These are phyloP conservation scores for Albophoma yamanashiensis DNA, from an alignment of 2,329 filamentous ascomycete species.

Conservation along the genomic window DNA sequence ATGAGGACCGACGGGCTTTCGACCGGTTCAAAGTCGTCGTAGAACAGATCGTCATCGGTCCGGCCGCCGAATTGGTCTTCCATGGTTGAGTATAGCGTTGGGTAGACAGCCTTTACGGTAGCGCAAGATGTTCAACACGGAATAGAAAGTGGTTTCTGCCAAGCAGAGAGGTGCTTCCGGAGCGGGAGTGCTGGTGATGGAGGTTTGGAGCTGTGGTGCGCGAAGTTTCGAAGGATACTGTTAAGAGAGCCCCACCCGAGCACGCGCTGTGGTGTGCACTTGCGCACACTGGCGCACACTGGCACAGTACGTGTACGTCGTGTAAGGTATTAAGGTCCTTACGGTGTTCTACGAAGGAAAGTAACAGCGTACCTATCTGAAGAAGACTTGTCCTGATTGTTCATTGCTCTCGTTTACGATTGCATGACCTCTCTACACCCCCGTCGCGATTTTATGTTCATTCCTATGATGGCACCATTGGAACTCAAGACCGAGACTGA, in stretches of 20 bases:
- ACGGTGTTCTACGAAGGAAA: no score
- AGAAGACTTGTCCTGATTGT: neutral
- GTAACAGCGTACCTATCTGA: no score
- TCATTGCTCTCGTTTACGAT: neutral
- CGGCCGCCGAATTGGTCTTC: constrained; percentile 51
- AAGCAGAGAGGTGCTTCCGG: neutral
- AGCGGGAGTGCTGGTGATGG: neutral
- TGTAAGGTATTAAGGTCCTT: no score
- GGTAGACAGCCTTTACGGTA: neutral
- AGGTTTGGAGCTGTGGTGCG: neutral
- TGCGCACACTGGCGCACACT: no score
- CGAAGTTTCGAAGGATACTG: neutral
- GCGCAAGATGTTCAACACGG: neutral
- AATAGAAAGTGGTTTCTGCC: neutral
- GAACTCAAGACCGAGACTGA: neutral
- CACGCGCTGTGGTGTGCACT: neutral
- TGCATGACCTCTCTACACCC: neutral
- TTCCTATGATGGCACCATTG: neutral
- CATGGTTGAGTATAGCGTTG: constrained; percentile 23
- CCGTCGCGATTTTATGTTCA: neutral
- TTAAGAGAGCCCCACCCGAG: neutral
- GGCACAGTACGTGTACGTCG: no score
- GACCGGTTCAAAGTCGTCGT: constrained; percentile 51
- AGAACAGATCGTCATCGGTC: constrained; percentile 52
- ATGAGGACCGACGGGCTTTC: constrained; percentile 21